Conservation (phyloP, 805 yeast species). For the Kuraishia hungarica region DNA sequence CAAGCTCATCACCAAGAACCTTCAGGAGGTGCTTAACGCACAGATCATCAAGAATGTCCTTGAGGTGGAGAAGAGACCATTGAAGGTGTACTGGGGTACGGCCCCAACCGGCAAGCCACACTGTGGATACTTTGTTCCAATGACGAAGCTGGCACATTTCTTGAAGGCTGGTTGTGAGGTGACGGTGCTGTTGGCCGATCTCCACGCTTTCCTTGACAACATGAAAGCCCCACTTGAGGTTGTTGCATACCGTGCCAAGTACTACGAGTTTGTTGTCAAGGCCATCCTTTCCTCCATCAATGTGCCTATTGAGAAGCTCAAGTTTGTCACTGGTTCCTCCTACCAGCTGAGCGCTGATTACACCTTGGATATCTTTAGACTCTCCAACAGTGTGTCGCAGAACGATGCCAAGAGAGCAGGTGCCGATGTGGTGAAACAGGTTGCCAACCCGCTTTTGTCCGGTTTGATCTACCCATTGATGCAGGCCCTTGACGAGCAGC, state of each 20-base stretch:
- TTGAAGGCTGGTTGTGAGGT: conserved; percentile 95
- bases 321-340: conserved; percentile 81
- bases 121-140: conserved; percentile 97
- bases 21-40: conserved; percentile 87
- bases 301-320: conserved; percentile 85
- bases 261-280: conserved; percentile 79
- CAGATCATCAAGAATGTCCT: conserved; percentile 80
- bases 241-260: conserved; percentile 80
- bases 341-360: conserved; percentile 75
- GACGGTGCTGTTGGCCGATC: conserved; percentile 83
- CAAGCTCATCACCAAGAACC: conserved; percentile 70
- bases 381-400: conserved; percentile 80
- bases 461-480: conserved; percentile 96
- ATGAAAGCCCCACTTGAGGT: conserved; percentile 97
- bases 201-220: conserved; percentile 95
- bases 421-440: conserved; percentile 98
- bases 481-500: conserved; percentile 97
- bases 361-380: conserved; percentile 81
- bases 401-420: conserved; percentile 99
- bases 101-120: conserved; percentile 99
- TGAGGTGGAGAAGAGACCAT: conserved; percentile 72
- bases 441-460: conserved; percentile 82
- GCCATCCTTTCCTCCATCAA: conserved; percentile 78
- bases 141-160: conserved; percentile 93
- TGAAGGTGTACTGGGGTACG: conserved; percentile 96